Conservation (phyloP, 345 rosid genomes). For the Schrenkiella parvula region DNA sequence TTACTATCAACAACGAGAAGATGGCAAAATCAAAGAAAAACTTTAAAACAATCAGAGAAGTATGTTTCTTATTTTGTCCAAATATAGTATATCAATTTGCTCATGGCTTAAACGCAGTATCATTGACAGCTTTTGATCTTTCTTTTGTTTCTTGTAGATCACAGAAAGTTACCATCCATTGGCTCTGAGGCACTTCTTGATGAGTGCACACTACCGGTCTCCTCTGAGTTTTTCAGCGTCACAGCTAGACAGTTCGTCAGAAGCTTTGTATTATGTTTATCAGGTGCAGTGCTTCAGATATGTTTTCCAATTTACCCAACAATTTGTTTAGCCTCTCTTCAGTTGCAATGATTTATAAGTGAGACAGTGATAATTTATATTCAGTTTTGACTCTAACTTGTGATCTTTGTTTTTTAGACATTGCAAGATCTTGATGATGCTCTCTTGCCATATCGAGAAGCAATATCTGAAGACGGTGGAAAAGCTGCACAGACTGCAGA, state of each 20-base stretch:
- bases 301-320: not conserved
- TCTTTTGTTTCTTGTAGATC: constrained; percentile 40
- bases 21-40: constrained; percentile 82
- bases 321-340: not conserved
- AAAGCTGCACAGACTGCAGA: constrained; percentile 41
- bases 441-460: constrained; percentile 44
- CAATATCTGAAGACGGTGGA: constrained; percentile 32
- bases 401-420: constrained; percentile 44
- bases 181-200: constrained; percentile 80
- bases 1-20: constrained; percentile 72
- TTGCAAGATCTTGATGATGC: constrained; percentile 73
- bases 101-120: not conserved
- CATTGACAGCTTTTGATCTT: not conserved
- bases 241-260: constrained; percentile 79
- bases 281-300: constrained; percentile 48
- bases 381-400: not conserved
- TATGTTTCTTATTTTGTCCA: constrained; percentile 19
- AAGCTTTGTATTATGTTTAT: constrained; percentile 67
- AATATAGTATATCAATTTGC: not conserved
- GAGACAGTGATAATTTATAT: not conserved
- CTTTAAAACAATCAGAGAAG: constrained; percentile 69
- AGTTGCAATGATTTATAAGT: not conserved
- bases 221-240: constrained; percentile 57
- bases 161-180: constrained; percentile 67
- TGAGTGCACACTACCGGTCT: constrained; percentile 81